Evolutionary conservation across 495 filamentous ascomycete species (phyloP), one percentile per base, ranked within the genome.

Genomic region (Penicillium argentinense): DNA sequence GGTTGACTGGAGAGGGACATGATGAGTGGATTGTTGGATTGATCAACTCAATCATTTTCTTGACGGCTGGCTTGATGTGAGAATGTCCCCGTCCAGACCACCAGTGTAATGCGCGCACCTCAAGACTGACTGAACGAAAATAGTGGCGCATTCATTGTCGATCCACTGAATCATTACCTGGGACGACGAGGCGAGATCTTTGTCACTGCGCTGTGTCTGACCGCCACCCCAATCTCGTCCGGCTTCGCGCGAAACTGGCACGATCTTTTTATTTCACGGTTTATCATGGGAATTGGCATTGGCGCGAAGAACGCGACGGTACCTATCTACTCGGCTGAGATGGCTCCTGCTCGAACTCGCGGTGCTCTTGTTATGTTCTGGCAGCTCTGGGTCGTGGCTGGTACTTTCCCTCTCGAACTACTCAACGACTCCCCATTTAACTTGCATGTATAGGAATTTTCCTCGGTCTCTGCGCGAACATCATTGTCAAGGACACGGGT

Each of bases 331-430:
- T 77, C 79, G 0, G 81, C 84, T 11, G 84, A 88, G 55, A 79
- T 76, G 44, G 68, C 76, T 1, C 84, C 84, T 2, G 76, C 80
- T 12, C 67, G 69, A 8, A 79, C 82, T 43, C 80, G 84, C 21
- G 84, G 84, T 29, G 79, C 74, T 24, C 63, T 87, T 12, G 82
- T 85, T 38, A 86, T 86, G 80, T 79, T 74, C 13, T 85, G 82
- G 81, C 81, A 86, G 51, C 56, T 83, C 36, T 75, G 64, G 59
- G 61, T 65, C 6, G 59, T 62, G 4, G 55, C 54, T 4, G 58
- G 57, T 60, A 28, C 25, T 16, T 6, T 19, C 14, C 14, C 27
- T 6, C 3, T 26, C 39, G 1, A 16, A 39, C 9, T 18, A 23
- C 27, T 7, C 29, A 47, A 39, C 72, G 72, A 2, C 79, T n/a